phyloP scores from a whole-genome alignment of 257 asterid genomes.

The Mitragyna speciosa region DNA sequence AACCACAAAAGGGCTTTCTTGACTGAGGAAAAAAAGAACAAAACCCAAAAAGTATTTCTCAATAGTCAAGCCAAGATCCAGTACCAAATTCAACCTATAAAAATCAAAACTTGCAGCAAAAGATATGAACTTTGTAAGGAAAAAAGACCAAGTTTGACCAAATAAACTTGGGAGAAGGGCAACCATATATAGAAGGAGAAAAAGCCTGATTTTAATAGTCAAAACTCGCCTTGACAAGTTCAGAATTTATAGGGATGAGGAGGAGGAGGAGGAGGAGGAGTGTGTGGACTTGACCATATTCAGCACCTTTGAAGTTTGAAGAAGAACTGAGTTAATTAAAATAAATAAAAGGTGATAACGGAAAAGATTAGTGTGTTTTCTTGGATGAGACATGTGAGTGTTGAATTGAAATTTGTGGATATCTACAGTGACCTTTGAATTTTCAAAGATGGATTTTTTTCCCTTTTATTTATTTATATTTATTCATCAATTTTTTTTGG shows the following conservation, averaged over 20 bases:
- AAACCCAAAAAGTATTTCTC: constrained; percentile 9
- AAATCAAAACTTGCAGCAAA: constrained; percentile 17
- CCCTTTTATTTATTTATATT: not conserved
- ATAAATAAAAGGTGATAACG: not conserved
- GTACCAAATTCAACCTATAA: not conserved
- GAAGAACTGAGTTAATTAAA: not conserved
- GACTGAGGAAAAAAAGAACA: not conserved
- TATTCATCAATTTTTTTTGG: not conserved
- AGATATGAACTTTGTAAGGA: constrained; percentile 9
- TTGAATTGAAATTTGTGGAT: not conserved
- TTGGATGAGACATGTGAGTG: constrained; percentile 13
- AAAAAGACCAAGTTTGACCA: not conserved
- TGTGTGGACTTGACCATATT: constrained; percentile 42
- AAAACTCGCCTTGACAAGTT: constrained; percentile 1
- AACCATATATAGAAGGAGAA: constrained; percentile 1
- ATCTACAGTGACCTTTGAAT: constrained; percentile 19
- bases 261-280: constrained; percentile 14
- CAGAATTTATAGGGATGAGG: constrained; percentile 14
- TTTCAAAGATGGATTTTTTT: constrained; percentile 35
- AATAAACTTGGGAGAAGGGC: not conserved
- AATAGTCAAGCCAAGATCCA: not conserved
- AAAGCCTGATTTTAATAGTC: constrained; percentile 1
- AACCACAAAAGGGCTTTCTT: constrained; percentile 4
- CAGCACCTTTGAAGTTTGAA: constrained; percentile 32
- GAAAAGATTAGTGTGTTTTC: not conserved